Evolutionary conservation across 768 basidiomycete genomes (phyloP).

Genomic region (Rhizopogon rudus): DNA sequence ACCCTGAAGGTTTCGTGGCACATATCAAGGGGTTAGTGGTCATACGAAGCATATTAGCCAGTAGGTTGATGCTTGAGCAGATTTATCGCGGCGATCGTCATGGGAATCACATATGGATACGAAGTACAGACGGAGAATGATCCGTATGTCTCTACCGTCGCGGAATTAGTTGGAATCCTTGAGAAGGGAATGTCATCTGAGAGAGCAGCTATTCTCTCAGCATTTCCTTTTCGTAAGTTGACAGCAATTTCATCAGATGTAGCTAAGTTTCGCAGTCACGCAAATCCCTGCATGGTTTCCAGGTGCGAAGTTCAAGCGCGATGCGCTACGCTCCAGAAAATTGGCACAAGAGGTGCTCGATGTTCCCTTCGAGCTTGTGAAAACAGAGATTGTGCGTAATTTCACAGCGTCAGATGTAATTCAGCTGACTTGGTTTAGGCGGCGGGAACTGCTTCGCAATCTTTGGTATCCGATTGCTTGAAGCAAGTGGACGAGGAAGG

Average conservation of each 20-base stretch:
- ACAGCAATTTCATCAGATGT: background rate
- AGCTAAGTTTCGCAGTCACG: constrained; percentile 7
- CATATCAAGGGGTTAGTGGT: constrained; percentile 14
- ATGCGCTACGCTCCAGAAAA: constrained; percentile 7
- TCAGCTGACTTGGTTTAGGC: constrained; percentile 7
- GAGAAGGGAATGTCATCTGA: constrained; percentile 13
- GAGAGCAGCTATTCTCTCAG: constrained; percentile 12
- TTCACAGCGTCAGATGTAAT: background rate
- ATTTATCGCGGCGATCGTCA: constrained; percentile 14
- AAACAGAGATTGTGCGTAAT: constrained; percentile 3
- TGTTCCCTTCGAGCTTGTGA: constrained; percentile 19
- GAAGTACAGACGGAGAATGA: constrained; percentile 14
- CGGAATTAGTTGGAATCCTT: constrained; percentile 6
- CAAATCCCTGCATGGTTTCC: constrained; percentile 17
- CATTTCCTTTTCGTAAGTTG: constrained; percentile 17
- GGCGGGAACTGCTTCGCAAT: constrained; percentile 14
- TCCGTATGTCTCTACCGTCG: constrained; percentile 11
- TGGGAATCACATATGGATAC: constrained; percentile 17
- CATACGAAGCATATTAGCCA: background rate
- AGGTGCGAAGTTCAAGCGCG: constrained; percentile 7
- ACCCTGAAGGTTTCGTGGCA: constrained; percentile 11
- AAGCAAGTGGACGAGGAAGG: background rate
- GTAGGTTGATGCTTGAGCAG: constrained; percentile 2
- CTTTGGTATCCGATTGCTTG: constrained; percentile 18
- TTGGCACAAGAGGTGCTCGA: constrained; percentile 10